Percentiles rank a stretch among this genome's conserved stretches.
Conservation (phyloP, 441 rosid genomes). For the Pelargonium myrrhifolium region DNA sequence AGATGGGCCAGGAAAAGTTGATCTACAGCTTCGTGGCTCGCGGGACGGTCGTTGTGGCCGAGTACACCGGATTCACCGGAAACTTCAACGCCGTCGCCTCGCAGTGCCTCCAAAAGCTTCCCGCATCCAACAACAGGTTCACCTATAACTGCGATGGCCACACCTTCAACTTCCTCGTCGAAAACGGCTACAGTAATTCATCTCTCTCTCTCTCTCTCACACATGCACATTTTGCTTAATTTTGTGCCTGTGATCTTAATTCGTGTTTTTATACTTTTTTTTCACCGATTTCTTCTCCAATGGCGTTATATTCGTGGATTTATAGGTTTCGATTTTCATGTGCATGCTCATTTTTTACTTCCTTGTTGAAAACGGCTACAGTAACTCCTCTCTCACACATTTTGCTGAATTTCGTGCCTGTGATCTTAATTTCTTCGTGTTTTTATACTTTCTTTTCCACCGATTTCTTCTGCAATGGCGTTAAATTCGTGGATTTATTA, state of each 20-base stretch:
- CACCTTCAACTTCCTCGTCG: slow-evolving; percentile 1
- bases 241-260: not conserved
- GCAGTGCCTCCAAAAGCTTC: not conserved
- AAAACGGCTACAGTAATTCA: not conserved
- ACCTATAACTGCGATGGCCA: not conserved
- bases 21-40: not conserved
- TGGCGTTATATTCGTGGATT: not conserved
- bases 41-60: not conserved
- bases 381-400: not conserved
- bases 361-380: not conserved
- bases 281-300: not conserved
- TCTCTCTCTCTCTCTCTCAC: not conserved
- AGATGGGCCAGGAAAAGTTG: not conserved
- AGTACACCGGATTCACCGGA: not conserved
- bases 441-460: not conserved
- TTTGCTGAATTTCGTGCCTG: not conserved
- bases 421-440: not conserved
- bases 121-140: slow-evolving; percentile 1
- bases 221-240: not conserved
- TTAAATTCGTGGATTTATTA: not conserved
- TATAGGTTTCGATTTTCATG: not conserved
- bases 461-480: not conserved
- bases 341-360: not conserved
- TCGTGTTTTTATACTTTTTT: not conserved
- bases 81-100: not conserved